phyloP scores from a whole-genome alignment of 768 basidiomycete species.

The Amanita rimosa region DNA sequence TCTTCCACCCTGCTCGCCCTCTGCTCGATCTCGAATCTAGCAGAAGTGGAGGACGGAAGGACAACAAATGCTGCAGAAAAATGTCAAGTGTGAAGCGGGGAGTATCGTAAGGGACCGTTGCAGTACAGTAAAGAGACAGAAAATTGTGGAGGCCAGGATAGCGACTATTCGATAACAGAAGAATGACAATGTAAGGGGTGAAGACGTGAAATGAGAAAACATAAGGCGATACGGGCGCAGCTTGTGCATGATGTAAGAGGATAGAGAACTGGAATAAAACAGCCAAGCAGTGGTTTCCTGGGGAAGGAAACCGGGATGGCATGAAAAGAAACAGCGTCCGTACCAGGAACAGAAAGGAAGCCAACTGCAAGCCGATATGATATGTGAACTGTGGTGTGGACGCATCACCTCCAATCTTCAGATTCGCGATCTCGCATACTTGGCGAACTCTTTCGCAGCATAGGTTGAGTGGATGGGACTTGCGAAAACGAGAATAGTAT shows the following conservation, averaged over 20 bases:
- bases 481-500: conserved; percentile 1
- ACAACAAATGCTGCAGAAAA: conserved; percentile 33
- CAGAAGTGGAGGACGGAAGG: conserved; percentile 58
- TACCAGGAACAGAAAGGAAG: conserved; percentile 30
- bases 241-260: conserved; percentile 11
- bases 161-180: conserved; percentile 8
- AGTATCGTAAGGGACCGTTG: conserved; percentile 8
- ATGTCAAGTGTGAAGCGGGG: not conserved
- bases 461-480: conserved; percentile 4
- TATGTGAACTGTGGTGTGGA: conserved; percentile 13
- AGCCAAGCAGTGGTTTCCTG: conserved; percentile 8
- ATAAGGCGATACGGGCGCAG: conserved; percentile 21
- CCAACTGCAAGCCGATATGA: conserved; percentile 18
- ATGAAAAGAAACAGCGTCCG: conserved; percentile 66
- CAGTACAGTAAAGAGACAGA: conserved; percentile 8
- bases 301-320: conserved; percentile 25
- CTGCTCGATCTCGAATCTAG: conserved; percentile 20
- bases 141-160: conserved; percentile 10
- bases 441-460: conserved; percentile 8
- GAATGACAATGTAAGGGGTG: conserved; percentile 10
- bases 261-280: conserved; percentile 8
- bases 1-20: conserved; percentile 62
- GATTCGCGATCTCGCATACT: not conserved
- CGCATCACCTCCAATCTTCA: conserved; percentile 10
- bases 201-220: conserved; percentile 12